Evolutionary conservation across 768 basidiomycete genomes (phyloP).

Genomic region (Macrocybe gigantea): DNA sequence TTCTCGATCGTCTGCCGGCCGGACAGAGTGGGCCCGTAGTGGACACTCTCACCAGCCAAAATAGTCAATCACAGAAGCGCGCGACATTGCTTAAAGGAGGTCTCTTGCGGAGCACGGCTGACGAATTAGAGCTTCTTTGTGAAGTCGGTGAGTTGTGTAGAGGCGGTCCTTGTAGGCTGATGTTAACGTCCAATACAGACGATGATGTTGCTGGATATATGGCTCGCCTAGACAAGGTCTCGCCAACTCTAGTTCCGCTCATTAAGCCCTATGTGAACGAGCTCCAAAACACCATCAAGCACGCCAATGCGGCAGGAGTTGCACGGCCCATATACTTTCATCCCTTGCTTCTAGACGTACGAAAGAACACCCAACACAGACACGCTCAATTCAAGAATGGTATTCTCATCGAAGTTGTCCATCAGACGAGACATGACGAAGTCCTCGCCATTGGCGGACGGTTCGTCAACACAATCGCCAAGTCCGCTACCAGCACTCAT

Average conservation of each 20-base stretch:
- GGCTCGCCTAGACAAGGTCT: conserved; percentile 51
- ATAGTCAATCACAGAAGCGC: conserved; percentile 62
- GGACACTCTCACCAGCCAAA: conserved; percentile 62
- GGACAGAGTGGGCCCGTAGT: conserved; percentile 50
- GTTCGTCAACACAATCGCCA: conserved; percentile 27
- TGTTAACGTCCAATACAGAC: conserved; percentile 28
- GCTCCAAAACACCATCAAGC: conserved; percentile 56
- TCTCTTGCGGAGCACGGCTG: conserved; percentile 56
- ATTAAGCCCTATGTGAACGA: conserved; percentile 52
- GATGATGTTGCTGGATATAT: conserved; percentile 57
- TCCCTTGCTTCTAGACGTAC: conserved; percentile 65
- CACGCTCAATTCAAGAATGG: conserved; percentile 69
- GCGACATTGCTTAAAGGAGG: conserved; percentile 65
- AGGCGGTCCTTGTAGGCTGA: not conserved
- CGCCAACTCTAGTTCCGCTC: conserved; percentile 42
- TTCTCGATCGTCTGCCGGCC: conserved; percentile 55
- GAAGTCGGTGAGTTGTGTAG: conserved; percentile 43
- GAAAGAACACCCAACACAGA: too few relatives aligned
- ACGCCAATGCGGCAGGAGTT: conserved; percentile 58
- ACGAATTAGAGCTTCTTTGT: conserved; percentile 68
- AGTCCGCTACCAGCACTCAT: not conserved
- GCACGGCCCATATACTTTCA: conserved; percentile 57
- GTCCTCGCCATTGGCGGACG: conserved; percentile 80
- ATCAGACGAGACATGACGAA: conserved; percentile 59
- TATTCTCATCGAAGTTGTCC: conserved; percentile 68